Evolutionary conservation across 495 filamentous ascomycete species (phyloP).

Genomic region (Venustampulla echinocandica): DNA sequence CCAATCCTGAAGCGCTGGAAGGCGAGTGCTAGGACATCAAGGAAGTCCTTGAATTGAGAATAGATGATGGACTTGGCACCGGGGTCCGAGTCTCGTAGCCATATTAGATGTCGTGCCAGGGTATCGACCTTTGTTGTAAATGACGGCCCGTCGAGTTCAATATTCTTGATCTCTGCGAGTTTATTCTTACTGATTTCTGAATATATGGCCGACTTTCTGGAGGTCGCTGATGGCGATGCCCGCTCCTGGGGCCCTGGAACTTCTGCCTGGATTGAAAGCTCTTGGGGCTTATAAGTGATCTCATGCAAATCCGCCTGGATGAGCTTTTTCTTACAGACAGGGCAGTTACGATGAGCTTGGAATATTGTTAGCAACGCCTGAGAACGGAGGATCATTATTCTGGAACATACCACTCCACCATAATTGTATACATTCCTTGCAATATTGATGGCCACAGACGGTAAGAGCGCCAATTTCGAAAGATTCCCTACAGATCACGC

Average conservation of each 20-base stretch:
- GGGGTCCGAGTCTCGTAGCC: constrained; percentile 75
- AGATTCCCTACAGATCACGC: constrained; percentile 67
- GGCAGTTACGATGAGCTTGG: constrained; percentile 51
- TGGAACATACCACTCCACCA: constrained; percentile 53
- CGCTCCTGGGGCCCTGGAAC: constrained; percentile 1
- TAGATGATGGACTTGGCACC: constrained; percentile 87
- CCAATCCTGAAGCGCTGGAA: constrained; percentile 62
- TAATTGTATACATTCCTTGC: constrained; percentile 67
- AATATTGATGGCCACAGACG: constrained; percentile 84
- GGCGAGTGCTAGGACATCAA: constrained; percentile 62
- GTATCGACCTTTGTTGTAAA: constrained; percentile 88
- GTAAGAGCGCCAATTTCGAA: constrained; percentile 80
- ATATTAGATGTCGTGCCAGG: constrained; percentile 70
- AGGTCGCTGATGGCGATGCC: constrained; percentile 9
- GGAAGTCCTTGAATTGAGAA: constrained; percentile 75
- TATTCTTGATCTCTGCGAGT: constrained; percentile 71
- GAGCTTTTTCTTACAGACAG: constrained; percentile 66
- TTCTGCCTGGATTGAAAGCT: constrained; percentile 54
- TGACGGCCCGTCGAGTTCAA: constrained; percentile 60
- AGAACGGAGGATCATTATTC: background rate
- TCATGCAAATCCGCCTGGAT: constrained; percentile 59
- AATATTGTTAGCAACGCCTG: constrained; percentile 2
- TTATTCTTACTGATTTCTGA: constrained; percentile 60
- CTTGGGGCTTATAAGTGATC: constrained; percentile 72
- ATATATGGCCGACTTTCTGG: constrained; percentile 50